Evolutionary conservation across 2,329 filamentous ascomycete genomes (phyloP).

Genomic region (Fusarium denticulatum): DNA sequence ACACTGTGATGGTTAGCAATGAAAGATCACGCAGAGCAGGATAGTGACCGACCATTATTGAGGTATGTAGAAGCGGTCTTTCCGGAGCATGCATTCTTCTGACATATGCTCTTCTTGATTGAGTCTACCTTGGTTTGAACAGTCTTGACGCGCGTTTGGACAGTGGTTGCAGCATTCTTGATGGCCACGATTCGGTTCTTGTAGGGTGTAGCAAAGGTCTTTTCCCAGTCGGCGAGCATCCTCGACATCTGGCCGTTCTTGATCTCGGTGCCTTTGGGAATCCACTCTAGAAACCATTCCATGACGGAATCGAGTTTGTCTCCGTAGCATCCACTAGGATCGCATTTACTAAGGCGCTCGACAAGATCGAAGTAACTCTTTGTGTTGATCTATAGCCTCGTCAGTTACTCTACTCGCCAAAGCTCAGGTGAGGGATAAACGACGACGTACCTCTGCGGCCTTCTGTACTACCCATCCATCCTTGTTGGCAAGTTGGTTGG

Average conservation of each 20-base stretch:
- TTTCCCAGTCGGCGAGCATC: slow-evolving; percentile 18
- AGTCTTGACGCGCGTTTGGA: slow-evolving; percentile 7
- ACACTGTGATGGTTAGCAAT: not conserved
- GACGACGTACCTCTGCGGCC: slow-evolving; percentile 5
- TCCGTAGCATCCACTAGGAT: not conserved
- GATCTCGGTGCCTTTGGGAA: slow-evolving; percentile 3
- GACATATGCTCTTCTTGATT: slow-evolving; percentile 9
- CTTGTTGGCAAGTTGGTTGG: slow-evolving; percentile 17
- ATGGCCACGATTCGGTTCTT: slow-evolving; percentile 19
- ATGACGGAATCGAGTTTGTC: not conserved
- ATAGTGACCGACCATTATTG: slow-evolving; percentile 4
- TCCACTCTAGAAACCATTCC: slow-evolving; percentile 25
- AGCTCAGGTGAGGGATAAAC: accelerated
- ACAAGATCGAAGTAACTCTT: not conserved
- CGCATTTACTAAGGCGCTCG: not conserved
- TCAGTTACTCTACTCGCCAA: not conserved
- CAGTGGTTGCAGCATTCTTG: not conserved
- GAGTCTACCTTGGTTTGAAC: not conserved
- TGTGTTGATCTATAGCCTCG: slow-evolving; percentile 1
- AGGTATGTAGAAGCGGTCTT: slow-evolving; percentile 23
- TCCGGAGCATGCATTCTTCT: slow-evolving; percentile 18
- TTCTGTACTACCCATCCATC: slow-evolving; percentile 25
- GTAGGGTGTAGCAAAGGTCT: slow-evolving; percentile 13
- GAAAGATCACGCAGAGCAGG: accelerated
- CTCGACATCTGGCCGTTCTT: slow-evolving; percentile 8